Conservation (phyloP, 2,329 filamentous ascomycete species). For the Talaromyces funiculosus region DNA sequence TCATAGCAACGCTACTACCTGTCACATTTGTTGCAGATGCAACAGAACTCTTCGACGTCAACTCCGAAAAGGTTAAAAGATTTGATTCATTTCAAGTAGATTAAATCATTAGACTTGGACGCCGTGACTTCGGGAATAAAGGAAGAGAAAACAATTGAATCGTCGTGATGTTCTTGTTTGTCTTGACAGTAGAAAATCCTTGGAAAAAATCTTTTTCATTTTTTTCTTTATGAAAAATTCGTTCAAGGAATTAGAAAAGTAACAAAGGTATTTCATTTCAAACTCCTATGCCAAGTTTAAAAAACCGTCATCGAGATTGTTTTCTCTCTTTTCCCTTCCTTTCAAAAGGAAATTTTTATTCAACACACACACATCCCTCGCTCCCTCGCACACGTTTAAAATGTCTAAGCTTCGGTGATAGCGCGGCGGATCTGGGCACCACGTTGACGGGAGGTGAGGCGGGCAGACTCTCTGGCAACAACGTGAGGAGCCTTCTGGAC, state of each 20-base stretch:
- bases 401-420: slow-evolving; percentile 51
- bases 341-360: not conserved
- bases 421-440: slow-evolving; percentile 60
- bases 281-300: slow-evolving; percentile 7
- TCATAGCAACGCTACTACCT: not conserved
- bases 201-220: not conserved
- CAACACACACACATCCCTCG: not conserved
- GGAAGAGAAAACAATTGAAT: not conserved
- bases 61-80: too few species aligned
- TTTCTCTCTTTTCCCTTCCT: not conserved
- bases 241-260: slow-evolving; percentile 3
- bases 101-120: slow-evolving; percentile 4
- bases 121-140: not conserved
- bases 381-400: not conserved
- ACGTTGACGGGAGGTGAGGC: slow-evolving; percentile 88
- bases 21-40: not conserved
- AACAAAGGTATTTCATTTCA: slow-evolving; percentile 6
- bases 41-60: too few species aligned
- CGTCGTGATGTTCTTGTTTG: not conserved
- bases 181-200: not conserved
- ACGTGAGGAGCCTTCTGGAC: slow-evolving; percentile 80
- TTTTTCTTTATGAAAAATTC: not conserved
- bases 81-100: not conserved
- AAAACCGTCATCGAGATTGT: slow-evolving; percentile 4
- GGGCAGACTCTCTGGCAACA: slow-evolving; percentile 57